Conservation (phyloP, 306 rosid species). For the Vicia sativa region DNA sequence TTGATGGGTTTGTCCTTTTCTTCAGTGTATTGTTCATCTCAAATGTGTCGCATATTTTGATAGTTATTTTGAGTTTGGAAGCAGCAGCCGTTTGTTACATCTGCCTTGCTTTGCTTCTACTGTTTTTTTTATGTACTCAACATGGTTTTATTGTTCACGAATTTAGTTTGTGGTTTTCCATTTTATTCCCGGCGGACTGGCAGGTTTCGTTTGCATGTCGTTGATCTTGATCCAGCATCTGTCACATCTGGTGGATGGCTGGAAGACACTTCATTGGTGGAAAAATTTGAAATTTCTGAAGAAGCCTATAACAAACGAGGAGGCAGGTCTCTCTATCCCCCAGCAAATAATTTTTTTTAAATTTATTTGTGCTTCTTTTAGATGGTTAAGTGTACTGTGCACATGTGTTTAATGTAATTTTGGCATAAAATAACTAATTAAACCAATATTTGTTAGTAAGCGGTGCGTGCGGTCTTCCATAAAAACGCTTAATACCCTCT, state of each 20-base stretch:
- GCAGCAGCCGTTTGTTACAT: conserved; percentile 8
- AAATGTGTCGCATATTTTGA: too few relatives aligned
- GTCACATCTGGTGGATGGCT: conserved; percentile 96
- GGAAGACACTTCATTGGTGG: conserved; percentile 91
- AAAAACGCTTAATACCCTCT: neutral
- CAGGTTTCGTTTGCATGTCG: conserved; percentile 76
- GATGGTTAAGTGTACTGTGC: neutral
- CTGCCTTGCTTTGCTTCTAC: neutral
- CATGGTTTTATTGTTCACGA: conserved; percentile 15
- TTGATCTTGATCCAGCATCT: conserved; percentile 88
- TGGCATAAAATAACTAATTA: too few relatives aligned
- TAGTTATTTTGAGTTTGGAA: neutral
- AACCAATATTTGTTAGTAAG: too few relatives aligned
- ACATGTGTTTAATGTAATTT: conserved; percentile 25
- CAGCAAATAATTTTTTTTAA: neutral
- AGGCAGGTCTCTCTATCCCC: conserved; percentile 45
- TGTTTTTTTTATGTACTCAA: conserved; percentile 7
- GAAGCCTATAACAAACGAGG: conserved; percentile 78
- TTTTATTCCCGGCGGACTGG: conserved; percentile 19
- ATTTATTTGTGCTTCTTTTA: neutral
- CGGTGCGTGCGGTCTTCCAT: too few relatives aligned
- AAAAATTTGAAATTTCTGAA: conserved; percentile 79
- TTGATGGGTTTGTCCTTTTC: conserved; percentile 60
- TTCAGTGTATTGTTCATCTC: too few relatives aligned
- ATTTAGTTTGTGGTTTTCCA: conserved; percentile 18